Evolutionary conservation across 352 stramenopile species (phyloP), one percentile per base, ranked within the genome.

Genomic region (Pythium diclinum): DNA sequence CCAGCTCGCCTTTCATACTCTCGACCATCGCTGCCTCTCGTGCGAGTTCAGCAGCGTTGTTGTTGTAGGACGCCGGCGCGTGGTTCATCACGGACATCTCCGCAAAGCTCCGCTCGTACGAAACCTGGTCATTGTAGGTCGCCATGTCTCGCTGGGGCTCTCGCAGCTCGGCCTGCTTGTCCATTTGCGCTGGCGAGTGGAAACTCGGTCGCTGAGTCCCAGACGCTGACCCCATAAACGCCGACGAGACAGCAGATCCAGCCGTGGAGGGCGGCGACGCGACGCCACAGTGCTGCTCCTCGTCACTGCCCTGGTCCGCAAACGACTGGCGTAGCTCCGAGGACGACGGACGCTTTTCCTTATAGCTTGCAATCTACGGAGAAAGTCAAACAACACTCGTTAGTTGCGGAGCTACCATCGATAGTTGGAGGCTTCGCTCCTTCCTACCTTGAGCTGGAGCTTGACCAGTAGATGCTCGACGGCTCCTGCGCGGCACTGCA

Each of bases 381-480:
- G 44, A 51, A 25, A 68, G 14, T 56, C 64, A 72, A 28, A 28
- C 25, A 28, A 3, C 25, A 28, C 25, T 28, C 25, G 25, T 28
- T 5, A 28, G 25, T 28, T 28, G 4, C 2, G 25, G 25, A 28
- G 25, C 25, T 28, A 28, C 25, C 25, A 28, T 28, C 25, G 25
- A 28, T 28, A 28, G 25, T 28, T 5, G 25, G 25, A 3, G 14
- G 19, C 13, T 49, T 17, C 6, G 52, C 21, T 51, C 17, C 3
- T 46, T 11, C 3, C 30, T 67, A 96, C 92, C 69, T 97, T 98
- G 51, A 96, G 77, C 67, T 98, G 88, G 34, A 98, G 67, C 56
- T 82, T 82, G 36, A 97, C 83, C 11, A 98, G 75, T n/a, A 98
- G 71, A 33, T 95, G 75, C 67, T 98, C 94, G 17, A 98, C 87